Base-by-base conservation (phyloP, 2,329 filamentous ascomycete species). In the Penicillium nordicum region DNA sequence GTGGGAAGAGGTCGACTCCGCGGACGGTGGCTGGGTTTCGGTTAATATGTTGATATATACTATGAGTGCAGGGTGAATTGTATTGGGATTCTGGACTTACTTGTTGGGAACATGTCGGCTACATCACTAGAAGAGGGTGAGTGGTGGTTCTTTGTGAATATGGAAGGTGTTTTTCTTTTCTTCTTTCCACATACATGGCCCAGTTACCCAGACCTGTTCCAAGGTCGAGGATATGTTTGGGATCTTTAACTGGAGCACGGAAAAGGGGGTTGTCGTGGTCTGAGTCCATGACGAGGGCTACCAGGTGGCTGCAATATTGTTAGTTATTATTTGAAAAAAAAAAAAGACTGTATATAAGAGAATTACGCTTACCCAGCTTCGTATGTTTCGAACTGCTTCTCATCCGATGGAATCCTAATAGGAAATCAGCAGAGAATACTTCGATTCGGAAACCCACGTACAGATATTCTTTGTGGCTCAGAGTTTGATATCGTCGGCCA, bases 1-100 rank as follows among this genome's bases (percentile, higher is more conserved):
- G 62, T 25, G 62, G 62, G 40, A 64, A 69, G 37, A 69, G 61
- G 37, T 69, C 67, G 16, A 69, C 62, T 7, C 62, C 62, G 25
- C 56, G 54, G 14, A 64, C 62, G 23, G 40, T 58, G 37, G 60
- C 62, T 64, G 49, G 21, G 6, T 5, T 21, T 32, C 7, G 27
- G 21, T 58, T 9, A 47, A 30, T 57, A 37, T 38, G 11, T 40
- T 34, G 30, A 6, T 12, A 12, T 12, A 12, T 7, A 21, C 21
- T 21, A 21, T 21, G 21, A 21, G 21, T 12, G 25, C 18, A 12
- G 18, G 14, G 11, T 14, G 18, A 16, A 8, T 25, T 16, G 14
- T n/a, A 42, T 14, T 25, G 16, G 16, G 23, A 18, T 29, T 43
- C 3, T 11, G 12, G 34, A 32, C 41, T 55, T 25, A 61, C 61